Base-by-base conservation (phyloP, 1,284 basidiomycete species). In the Ustilago cynodontis region DNA sequence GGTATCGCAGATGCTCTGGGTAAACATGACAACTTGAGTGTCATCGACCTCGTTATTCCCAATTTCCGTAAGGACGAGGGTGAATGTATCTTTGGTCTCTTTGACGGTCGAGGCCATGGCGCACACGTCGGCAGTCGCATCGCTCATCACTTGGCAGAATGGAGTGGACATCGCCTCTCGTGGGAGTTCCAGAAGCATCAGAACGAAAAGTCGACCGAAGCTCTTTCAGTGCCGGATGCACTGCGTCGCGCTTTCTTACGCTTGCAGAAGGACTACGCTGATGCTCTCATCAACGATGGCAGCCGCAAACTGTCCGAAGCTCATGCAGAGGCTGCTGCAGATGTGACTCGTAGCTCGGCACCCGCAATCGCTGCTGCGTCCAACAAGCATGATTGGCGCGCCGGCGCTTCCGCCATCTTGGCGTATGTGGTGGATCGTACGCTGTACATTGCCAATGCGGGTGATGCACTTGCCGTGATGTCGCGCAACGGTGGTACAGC, bases 1-100 rank as follows among this genome's bases (percentile, higher is more conserved):
- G 97, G 96, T 11, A 97, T 99, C 67, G 93, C 96, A 0, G 96
- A 99, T 85, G 93, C 93, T n/a, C 88, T 99, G 39, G 94, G 95
- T 35, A 74, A 75, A 57, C 75, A 80, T 57, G 81, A 84, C 63
- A 77, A 81, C 58, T 89, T 98, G 45, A 93, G 91, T 59, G 94
- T 97, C 91, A 91, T 97, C 77, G 96, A 99, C 86, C 89, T 98
- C 24, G 95, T 96, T 7, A 91, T 94, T n/a, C 92, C 93, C 22
- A 90, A 93, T 75, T 98, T 96, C 87, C 91, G 93, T 10, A 91
- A 90, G 37, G 88, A 89, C 63, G 89, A 90, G 51, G 90, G 92
- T 80, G 93, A 97, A 86, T 94, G 93, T n/a, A 88, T 99, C 28
- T 96, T 99, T 82, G 97, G 95, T 20, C 94, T 99, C 90, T 98